Base-by-base conservation (phyloP, 2,329 filamentous ascomycete species). In the Stagonosporopsis vannaccii region DNA sequence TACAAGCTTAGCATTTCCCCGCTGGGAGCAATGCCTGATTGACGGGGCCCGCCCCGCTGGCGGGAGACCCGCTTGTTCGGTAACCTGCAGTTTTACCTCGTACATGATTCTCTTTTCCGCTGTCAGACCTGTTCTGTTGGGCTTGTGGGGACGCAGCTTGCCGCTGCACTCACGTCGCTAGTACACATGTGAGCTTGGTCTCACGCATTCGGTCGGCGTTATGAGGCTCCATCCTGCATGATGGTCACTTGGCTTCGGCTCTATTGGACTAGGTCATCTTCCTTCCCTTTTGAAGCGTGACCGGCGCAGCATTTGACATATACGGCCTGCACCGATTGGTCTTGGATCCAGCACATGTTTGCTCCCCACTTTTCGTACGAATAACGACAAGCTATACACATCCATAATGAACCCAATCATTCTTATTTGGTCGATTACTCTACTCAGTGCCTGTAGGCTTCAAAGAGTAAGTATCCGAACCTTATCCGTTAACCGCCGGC, bases 91-190 rank as follows among this genome's bases (percentile, higher is more conserved):
- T 50, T 44, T 53, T 32, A 59, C 63, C 60, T 66, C 59, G 65
- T 67, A 69, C 62, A 66, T 66, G 60, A 58, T 56, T 63, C 61
- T 53, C 43, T 56, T 56, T 32, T 64, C 61, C 54, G 50, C 63
- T 68, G 60, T 70, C 61, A 66, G 60, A 58, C 59, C 47, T 63
- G 35, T 60, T 60, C 49, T 63, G 59, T 64, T 69, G 58, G 60
- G 58, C 61, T 50, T 55, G 51, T 49, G 49, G 22, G 53, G 30
- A 55, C 60, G 60, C 58, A 43, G 40, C 44, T 37, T 59, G 23
- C 51, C 53, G 59, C 51, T 36, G 42, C 41, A 36, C 46, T 55
- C 46, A 44, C 59, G 58, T 47, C 37, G 37, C 59, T 62, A 50
- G 50, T 61, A 41, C 51, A 47, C 56, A 58, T 46, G 48, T 60